phyloP scores from a whole-genome alignment of 2,329 filamentous ascomycete species.

The Bisporella sp. region DNA sequence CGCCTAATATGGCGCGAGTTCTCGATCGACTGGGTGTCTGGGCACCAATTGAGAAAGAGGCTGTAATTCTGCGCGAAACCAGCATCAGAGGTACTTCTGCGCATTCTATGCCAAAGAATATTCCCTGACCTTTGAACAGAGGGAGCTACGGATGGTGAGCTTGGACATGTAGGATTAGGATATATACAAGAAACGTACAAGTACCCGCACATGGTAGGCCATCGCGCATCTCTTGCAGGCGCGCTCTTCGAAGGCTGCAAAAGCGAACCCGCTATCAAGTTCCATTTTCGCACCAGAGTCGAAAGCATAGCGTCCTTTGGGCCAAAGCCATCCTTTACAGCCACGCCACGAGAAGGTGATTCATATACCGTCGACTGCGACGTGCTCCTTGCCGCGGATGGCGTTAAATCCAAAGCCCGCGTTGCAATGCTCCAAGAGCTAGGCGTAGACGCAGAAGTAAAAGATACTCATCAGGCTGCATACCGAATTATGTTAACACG shows the following conservation, averaged over 20 bases:
- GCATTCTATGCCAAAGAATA: background rate
- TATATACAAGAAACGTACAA: conserved; percentile 60
- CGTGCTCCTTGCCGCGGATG: conserved; percentile 46
- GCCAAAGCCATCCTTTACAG: conserved; percentile 52
- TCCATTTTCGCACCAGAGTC: conserved; percentile 57
- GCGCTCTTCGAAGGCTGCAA: conserved; percentile 66
- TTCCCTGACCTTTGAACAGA: conserved; percentile 32
- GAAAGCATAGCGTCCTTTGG: conserved; percentile 50
- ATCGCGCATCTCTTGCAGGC: conserved; percentile 64
- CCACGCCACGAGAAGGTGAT: conserved; percentile 46
- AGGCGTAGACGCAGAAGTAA: conserved; percentile 38
- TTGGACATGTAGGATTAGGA: conserved; percentile 62
- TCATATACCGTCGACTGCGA: conserved; percentile 44
- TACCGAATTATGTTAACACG: conserved; percentile 73
- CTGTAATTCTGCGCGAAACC: conserved; percentile 62
- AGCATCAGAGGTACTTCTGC: conserved; percentile 56
- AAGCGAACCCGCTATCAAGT: conserved; percentile 53
- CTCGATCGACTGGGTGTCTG: conserved; percentile 68
- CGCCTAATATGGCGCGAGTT: conserved; percentile 75
- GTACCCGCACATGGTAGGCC: conserved; percentile 60
- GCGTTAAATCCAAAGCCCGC: conserved; percentile 46
- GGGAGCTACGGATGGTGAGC: conserved; percentile 60
- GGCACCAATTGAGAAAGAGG: conserved; percentile 62
- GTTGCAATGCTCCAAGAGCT: conserved; percentile 47
- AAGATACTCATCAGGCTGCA: conserved; percentile 68